Base-by-base conservation (phyloP, 805 yeast species). In the Isabelozyma gotoi region DNA sequence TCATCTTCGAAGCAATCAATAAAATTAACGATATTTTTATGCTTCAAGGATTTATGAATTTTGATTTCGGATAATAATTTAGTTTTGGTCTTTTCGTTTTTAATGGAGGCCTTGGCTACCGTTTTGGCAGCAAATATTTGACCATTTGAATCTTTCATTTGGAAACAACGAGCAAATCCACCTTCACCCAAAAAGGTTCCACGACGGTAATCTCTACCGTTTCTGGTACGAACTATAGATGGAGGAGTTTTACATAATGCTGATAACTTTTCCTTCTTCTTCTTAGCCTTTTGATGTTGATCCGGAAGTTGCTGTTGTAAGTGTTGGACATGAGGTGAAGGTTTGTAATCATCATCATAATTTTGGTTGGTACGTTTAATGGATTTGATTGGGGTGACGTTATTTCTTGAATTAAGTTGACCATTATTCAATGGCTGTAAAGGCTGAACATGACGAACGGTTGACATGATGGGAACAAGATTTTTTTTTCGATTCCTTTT, bases 161-260 rank as follows among this genome's bases (percentile, higher is more conserved):
- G 97, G 69, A 94, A 94, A 62, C 99, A 94, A 60, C 98, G 81
- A 14, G 99, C 99, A 73, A 94, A 94, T 0, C 99, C 99, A 47
- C 99, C 99, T 70, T 92, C 98, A 31, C 99, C 99, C 29, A 94
- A 73, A 56, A 90, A 91, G 46, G 76, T 76, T 1, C 98, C 98
- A 60, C 98, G 80, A 50, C 86, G 88, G 65, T 87, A 94, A 55
- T 90, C 95, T 60, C 88, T 81, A 36, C 97, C 97, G 45, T 78
- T 76, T 67, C 91, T 80, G 35, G 94, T 88, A 53, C 92, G 79
- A 52, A 94, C 95, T 51, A 91, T 77, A 14, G 96, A 85, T 29
- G 99, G 99, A 2, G 99, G 99, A 2, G 99, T 94, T 66, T 89
- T 88, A 67, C 99, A 94, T 41, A 94, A 75, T 0, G 97, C 81